These are phyloP conservation scores for Ceratocystis papillata DNA, from an alignment of 2,329 filamentous ascomycete species.

Conservation along the genomic window DNA sequence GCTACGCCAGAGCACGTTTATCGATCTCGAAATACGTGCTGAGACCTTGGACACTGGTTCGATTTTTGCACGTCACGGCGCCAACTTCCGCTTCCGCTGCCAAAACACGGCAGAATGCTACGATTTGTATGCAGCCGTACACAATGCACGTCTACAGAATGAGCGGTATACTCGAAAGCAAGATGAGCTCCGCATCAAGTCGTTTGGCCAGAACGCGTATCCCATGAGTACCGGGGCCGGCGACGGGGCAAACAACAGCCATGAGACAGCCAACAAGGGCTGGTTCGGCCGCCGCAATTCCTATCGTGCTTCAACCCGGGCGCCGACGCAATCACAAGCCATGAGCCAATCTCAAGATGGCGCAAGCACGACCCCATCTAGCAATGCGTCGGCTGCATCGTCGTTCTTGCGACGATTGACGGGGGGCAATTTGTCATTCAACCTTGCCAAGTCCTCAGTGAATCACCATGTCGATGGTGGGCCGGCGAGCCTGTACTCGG, in stretches of 20 bases:
- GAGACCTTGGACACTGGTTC: constrained; percentile 63
- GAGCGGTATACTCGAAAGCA: constrained; percentile 67
- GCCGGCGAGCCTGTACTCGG: constrained; percentile 51
- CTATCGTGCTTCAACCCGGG: constrained; percentile 51
- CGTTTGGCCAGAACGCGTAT: constrained; percentile 46
- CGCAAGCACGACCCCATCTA: constrained; percentile 52
- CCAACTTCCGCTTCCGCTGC: constrained; percentile 84
- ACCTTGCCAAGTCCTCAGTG: constrained; percentile 69
- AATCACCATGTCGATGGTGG: constrained; percentile 42
- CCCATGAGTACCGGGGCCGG: neutral
- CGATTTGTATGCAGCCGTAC: constrained; percentile 73
- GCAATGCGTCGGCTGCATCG: constrained; percentile 53
- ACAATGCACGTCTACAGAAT: constrained; percentile 82
- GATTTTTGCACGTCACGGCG: constrained; percentile 51
- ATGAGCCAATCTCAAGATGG: constrained; percentile 56
- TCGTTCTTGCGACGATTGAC: constrained; percentile 75
- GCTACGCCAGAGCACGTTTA: constrained; percentile 76
- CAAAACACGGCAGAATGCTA: constrained; percentile 66
- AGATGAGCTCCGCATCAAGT: constrained; percentile 59
- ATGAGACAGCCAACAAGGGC: constrained; percentile 31
- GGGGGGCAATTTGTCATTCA: constrained; percentile 60
- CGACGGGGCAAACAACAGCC: constrained; percentile 32
- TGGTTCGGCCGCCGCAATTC: constrained; percentile 56
- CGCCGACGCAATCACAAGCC: constrained; percentile 36
- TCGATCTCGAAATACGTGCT: constrained; percentile 90